Percentiles rank a stretch among this genome's conserved stretches.
phyloP scores from a whole-genome alignment of 1,284 basidiomycete species.

The Moesziomyces antarcticus region DNA sequence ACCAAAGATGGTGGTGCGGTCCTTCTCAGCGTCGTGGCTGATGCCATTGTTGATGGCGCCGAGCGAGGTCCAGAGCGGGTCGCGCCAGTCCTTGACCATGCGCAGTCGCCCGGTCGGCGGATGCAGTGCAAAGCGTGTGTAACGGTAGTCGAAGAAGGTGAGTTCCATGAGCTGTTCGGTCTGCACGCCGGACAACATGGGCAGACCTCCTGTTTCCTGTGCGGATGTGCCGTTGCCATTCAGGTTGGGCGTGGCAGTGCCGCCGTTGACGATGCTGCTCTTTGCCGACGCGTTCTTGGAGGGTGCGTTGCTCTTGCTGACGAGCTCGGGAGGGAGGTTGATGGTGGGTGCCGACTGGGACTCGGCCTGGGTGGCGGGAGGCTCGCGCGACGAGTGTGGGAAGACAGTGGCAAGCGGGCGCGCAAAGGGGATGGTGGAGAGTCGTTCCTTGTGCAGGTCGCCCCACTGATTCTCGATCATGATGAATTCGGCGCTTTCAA shows the following conservation, averaged over 20 bases:
- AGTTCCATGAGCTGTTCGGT: constrained; percentile 66
- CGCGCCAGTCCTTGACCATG: constrained; percentile 90
- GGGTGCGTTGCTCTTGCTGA: constrained; percentile 35
- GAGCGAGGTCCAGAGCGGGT: constrained; percentile 79
- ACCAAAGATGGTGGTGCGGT: constrained; percentile 77
- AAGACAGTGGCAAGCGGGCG: constrained; percentile 64
- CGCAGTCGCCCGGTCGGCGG: constrained; percentile 83
- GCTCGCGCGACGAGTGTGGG: constrained; percentile 62
- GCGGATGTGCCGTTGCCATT: constrained; percentile 10
- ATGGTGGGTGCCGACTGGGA: constrained; percentile 43
- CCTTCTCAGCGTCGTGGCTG: constrained; percentile 56
- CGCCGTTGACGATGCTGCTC: constrained; percentile 51
- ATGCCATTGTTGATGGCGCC: constrained; percentile 61
- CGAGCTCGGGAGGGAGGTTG: constrained; percentile 34
- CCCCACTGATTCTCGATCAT: constrained; percentile 78
- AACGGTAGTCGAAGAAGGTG: constrained; percentile 75
- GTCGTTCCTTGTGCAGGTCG: constrained; percentile 57
- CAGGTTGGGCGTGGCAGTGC: constrained; percentile 6
- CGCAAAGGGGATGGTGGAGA: constrained; percentile 60
- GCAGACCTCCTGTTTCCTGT: constrained; percentile 9
- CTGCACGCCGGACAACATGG: constrained; percentile 57
- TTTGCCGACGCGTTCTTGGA: constrained; percentile 44
- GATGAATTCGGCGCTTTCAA: constrained; percentile 78
- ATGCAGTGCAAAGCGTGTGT: constrained; percentile 89
- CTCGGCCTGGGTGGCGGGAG: constrained; percentile 62